Evolutionary conservation across 2,329 filamentous ascomycete genomes (phyloP), one percentile per base, ranked within the genome.

Genomic region (Mycosphaerella sp.): DNA sequence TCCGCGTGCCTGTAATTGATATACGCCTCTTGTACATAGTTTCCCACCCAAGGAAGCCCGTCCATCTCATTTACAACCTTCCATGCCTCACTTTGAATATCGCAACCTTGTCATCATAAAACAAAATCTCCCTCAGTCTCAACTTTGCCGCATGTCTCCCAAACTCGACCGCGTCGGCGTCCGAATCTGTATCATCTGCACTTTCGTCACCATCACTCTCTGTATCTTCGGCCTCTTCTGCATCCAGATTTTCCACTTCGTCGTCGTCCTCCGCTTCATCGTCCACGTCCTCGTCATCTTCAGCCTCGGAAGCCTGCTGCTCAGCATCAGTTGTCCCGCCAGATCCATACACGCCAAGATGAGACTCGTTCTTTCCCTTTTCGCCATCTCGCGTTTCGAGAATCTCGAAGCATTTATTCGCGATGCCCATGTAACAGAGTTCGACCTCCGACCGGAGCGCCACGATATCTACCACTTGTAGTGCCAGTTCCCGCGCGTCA

Each of bases 101-200:
- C 25, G 85, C 82, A 47, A 89, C 81, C 68, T 88, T 87, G 66
- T 91, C 87, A 66, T 91, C 87, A 62, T 89, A 90, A 68, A 89
- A 91, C 56, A 90, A 69, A 57, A 93, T 91, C 72, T 91, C 86
- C 55, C 86, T 75, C 58, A 91, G 71, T 49, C 81, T 77, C 53
- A 90, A 75, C 60, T 77, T 71, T 9, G 61, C 62, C 30, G 54
- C 57, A 43, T 54, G 50, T 37, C 47, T 44, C 10, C 43, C 49
- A 16, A 50, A 51, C 17, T 54, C 54, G 7, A 25, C 34, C n/a
- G 41, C 41, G 34, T 48, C 48, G 9, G 48, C 41, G 32, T 54
- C 51, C 14, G 51, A 54, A 27, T 54, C 45, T 27, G 51, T 54
- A 32, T 54, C 51, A 25, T 54, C 51, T 32, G 47, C 53, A 25